Base-by-base conservation (phyloP, 768 basidiomycete species). In the Pilatotrama ljubarskyi region DNA sequence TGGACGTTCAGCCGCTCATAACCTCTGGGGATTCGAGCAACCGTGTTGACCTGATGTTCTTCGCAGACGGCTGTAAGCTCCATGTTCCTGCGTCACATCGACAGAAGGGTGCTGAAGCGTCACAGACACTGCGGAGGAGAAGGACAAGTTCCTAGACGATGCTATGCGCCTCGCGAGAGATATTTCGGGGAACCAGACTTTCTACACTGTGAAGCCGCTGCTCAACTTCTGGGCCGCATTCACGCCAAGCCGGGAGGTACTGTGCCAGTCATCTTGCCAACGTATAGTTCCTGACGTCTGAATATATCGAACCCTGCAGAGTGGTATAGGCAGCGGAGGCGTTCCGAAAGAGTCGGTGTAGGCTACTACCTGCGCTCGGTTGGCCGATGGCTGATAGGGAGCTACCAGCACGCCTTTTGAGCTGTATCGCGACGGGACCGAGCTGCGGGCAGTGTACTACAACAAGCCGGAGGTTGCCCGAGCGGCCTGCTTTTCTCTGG, bases 171-270 rank as follows among this genome's bases (percentile, higher is more conserved):
- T 92, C 10, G 90, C 87, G 0, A 68, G 80, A 44, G 90, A 90
- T 67, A 77, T 92, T 35, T 85, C 90, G 2, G 73, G 79, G 26
- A 90, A 90, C 66, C 86, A 89, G 63, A 91, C 90, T 0, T 91
- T 91, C 70, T 79, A 86, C 61, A 85, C 88, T 0, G 89, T 93
- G 18, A 82, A 82, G 64, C 88, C 89, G 2, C 74, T 91, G 46
- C 73, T 92, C 63, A 92, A 91, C 68, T 90, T 91, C 64, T 93
- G 88, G 88, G 90, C 86, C 5, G 87, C 87, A 0, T 91, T 90
- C 64, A 77, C 86, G 18, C 84, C 90, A 0, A 91, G 90, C 69
- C 79, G 79, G 60, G 87, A 91, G 78, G 91, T 87, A 36, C 15
- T 64, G 58, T 24, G 29, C 5, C 29, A 10, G 22, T 17, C 20